Evolutionary conservation across 345 rosid genomes (phyloP), one percentile per base, ranked within the genome.

Genomic region (Eutrema japonicum): DNA sequence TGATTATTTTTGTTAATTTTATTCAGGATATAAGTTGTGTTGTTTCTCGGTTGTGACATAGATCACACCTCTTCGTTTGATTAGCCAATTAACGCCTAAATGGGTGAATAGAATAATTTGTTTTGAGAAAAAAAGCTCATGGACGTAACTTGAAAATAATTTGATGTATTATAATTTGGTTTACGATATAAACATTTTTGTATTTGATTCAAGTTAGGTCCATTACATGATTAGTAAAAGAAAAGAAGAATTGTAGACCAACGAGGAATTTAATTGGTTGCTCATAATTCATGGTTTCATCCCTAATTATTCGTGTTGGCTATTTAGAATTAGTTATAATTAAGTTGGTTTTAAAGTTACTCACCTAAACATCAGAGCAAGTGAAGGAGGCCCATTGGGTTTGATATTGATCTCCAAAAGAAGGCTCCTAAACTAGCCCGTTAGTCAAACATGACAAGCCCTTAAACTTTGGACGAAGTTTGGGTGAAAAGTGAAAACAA

Each of bases 321-420:
- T 35, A 35, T 35, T 35, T 35, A 35, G 38, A 35, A 35, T 35
- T 35, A 33, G 10, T 43, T 45, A 3, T 6, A 22, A 22, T 22
- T 22, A n/a, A 10, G 10, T 11, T 29, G 58, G 58, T 11, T 10
- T 10, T 10, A 27, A 52, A 13, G 57, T 52, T 52, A 1, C 33
- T 27, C n/a, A 3, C 33, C 41, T 38, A 38, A 2, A 9, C 11
- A 8, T 9, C 43, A 27, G 37, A 10, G 30, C 27, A 58, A 59
- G 14, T 38, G 46, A 59, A 10, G 26, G 71, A 10, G 26, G 71
- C 49, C 61, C 61, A 53, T 53, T 41, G 61, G 49, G 30, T 29
- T 41, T 4, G 30, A 10, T 51, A 52, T 32, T 26, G 41, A 26
- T 40, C 29, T 4, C 5, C 40, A 6, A 41, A 67, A 56, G 10